Evolutionary conservation across 139 green algal species (phyloP), one percentile per base, ranked within the genome.

Genomic region (Zygnema cylindricum): DNA sequence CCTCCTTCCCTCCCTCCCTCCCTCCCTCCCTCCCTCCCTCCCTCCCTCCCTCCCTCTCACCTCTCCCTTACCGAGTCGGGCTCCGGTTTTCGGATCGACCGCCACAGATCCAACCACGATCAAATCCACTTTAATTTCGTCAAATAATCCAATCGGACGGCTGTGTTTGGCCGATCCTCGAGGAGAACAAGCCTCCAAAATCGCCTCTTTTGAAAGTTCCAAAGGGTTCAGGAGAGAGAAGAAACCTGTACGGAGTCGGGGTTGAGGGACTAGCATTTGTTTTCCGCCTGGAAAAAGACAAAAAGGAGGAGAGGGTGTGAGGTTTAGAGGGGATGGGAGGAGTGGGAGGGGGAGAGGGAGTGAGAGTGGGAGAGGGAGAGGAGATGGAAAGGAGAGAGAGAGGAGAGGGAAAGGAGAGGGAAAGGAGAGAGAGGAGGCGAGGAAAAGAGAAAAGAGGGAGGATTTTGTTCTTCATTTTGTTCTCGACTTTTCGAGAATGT

Each of bases 171-270:
- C 84, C 22, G 84, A 49, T 32, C 86, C 94, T 77, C 92, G 89
- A 25, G 89, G 85, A 16, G 92, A 93, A 90, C 86, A 93, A 21
- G 92, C 92, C 69, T 94, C 76, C 55, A 39, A 23, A 76, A 93
- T 82, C 33, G 71, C 76, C 25, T 88, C 38, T 0, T 81, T 35
- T 2, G 87, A 93, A 36, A 95, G 43, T 69, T 78, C 38, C 39
- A 0, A 54, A 2, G 54, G 35, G 16, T 42, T 90, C 43, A 96
- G 92, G 23, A 76, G 89, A 30, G 93, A 95, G 85, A 96, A 96
- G 91, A 97, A 97, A 73, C 95, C 94, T 0, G 94, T 97, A 69
- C 94, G 87, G 41, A 97, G 92, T 35, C 94, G 92, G 0, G 95
- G 95, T 88, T 96, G 95, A 16, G 95, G 95, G 0, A 93, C 95